Percentiles rank a stretch among this genome's conserved stretches.
phyloP scores from a whole-genome alignment of 2,329 filamentous ascomycete genomes.

The Penicillium sp. region DNA sequence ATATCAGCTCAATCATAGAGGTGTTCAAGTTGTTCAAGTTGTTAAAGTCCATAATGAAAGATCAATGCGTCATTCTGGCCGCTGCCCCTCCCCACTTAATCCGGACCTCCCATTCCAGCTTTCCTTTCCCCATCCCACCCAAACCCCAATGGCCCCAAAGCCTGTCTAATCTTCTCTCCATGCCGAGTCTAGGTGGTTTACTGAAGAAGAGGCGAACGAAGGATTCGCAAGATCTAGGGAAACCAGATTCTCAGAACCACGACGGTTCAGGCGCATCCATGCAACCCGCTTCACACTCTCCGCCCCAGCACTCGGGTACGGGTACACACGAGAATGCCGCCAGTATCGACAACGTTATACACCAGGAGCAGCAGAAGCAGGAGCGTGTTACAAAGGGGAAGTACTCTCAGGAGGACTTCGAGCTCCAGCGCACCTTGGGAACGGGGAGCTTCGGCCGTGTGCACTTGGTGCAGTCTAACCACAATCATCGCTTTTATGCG shows the following conservation, averaged over 20 bases:
- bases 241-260: slow-evolving; percentile 1
- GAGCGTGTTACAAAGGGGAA: slow-evolving; percentile 82
- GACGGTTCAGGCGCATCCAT: slow-evolving; percentile 28
- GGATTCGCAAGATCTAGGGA: slow-evolving; percentile 51
- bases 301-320: slow-evolving; percentile 40
- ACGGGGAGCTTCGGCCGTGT: slow-evolving; percentile 96
- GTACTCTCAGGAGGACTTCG: slow-evolving; percentile 86
- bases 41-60: slow-evolving; percentile 4
- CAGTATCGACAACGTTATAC: slow-evolving; percentile 76
- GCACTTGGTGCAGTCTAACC: slow-evolving; percentile 91
- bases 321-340: slow-evolving; percentile 55
- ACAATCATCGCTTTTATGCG: slow-evolving; percentile 96
- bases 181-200: slow-evolving; percentile 84
- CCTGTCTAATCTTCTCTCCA: slow-evolving; percentile 38
- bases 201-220: slow-evolving; percentile 98
- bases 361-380: slow-evolving; percentile 31
- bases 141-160: slow-evolving; percentile 10
- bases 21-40: not conserved
- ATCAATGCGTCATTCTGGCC: slow-evolving; percentile 24
- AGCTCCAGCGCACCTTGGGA: slow-evolving; percentile 79
- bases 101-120: slow-evolving; percentile 19
- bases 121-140: slow-evolving; percentile 19
- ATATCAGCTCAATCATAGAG: not conserved
- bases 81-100: slow-evolving; percentile 21
- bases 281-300: slow-evolving; percentile 31